A percentile compares a stretch with the other conserved stretches of the same genome.
Conservation (phyloP, 345 rosid genomes). For the Boechera stricta region DNA sequence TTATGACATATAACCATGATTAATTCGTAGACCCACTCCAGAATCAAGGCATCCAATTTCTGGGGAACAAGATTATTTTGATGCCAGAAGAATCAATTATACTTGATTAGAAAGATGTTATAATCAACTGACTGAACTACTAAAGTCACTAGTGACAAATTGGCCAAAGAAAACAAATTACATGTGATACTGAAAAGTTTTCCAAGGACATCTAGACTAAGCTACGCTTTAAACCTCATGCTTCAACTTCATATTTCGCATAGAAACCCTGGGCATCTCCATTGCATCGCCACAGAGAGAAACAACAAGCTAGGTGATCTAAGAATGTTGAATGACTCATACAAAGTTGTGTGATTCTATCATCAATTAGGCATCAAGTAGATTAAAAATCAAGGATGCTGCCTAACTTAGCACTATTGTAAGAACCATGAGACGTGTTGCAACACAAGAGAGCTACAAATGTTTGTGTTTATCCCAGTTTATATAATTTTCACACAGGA, state of each 20-base stretch:
- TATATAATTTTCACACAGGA: constrained; percentile 2
- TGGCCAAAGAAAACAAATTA: constrained; percentile 9
- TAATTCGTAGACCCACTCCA: constrained; percentile 6
- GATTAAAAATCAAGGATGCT: constrained; percentile 13
- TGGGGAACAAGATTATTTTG: constrained; percentile 1
- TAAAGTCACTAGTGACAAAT: constrained; percentile 9
- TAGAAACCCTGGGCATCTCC: constrained; percentile 1
- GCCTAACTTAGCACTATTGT: constrained; percentile 17
- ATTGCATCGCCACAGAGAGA: constrained; percentile 24
- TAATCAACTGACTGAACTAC: constrained; percentile 19
- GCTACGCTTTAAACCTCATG: constrained; percentile 14
- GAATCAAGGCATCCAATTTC: constrained; percentile 20
- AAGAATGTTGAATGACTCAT: constrained; percentile 21
- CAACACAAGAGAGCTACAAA: constrained; percentile 30
- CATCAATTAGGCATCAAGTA: constrained; percentile 27
- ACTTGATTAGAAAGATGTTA: constrained; percentile 19
- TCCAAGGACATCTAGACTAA: constrained; percentile 33
- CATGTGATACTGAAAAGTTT: background rate
- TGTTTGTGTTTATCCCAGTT: constrained; percentile 9
- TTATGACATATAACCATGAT: constrained; percentile 13
- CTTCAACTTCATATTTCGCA: constrained; percentile 19
- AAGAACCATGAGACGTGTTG: constrained; percentile 22
- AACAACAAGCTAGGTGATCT: constrained; percentile 25
- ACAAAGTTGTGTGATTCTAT: constrained; percentile 23
- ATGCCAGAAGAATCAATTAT: constrained; percentile 17